Evolutionary conservation across 257 asterid species (phyloP).

Genomic region (Nicotiana tomentosiformis): DNA sequence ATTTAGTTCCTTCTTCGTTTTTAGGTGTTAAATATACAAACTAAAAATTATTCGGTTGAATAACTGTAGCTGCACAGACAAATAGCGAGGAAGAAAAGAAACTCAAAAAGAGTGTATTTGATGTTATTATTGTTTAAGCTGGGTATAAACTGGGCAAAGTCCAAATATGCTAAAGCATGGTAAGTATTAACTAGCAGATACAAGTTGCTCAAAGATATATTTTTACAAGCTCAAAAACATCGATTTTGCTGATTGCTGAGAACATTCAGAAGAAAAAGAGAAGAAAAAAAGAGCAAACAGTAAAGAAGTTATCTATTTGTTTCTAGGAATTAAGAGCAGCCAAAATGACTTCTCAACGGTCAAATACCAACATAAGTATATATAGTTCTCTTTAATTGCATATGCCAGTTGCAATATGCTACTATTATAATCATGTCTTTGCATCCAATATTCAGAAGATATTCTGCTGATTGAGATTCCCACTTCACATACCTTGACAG

Average conservation of each 20-base stretch:
- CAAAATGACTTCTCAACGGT: neutral
- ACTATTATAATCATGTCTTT: neutral
- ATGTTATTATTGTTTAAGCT: neutral
- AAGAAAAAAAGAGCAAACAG: neutral
- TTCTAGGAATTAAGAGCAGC: neutral
- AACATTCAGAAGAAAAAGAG: neutral
- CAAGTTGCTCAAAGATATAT: neutral
- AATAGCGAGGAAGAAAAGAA: no score
- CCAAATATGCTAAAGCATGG: neutral
- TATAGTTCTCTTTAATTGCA: neutral
- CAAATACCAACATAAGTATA: neutral
- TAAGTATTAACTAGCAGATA: neutral
- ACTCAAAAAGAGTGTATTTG: neutral
- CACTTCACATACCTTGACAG: slow-evolving; percentile 57
- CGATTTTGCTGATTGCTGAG: neutral
- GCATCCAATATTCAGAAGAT: neutral
- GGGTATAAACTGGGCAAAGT: neutral
- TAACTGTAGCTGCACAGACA: no score
- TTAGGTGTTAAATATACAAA: neutral
- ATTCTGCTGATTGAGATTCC: neutral
- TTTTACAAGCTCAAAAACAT: neutral
- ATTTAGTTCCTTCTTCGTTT: neutral
- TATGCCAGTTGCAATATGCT: neutral
- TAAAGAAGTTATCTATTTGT: neutral
- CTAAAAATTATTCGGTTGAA: neutral